phyloP scores from a whole-genome alignment of 2,329 filamentous ascomycete species.

The Penicillium glabrum region DNA sequence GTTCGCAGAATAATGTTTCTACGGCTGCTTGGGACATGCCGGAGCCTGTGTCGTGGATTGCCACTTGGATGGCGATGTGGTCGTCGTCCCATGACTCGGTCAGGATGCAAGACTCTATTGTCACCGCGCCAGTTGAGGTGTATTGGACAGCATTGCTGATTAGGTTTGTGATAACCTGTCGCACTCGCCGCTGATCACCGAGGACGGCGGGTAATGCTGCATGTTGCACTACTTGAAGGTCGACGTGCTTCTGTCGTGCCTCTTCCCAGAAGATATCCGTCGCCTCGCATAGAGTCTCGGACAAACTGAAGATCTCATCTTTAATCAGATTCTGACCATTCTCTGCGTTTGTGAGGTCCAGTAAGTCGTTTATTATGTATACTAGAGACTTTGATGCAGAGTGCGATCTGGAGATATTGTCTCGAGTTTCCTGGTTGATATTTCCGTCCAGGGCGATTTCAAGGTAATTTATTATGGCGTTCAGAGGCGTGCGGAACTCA shows the following conservation, averaged over 20 bases:
- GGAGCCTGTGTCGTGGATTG: constrained; percentile 70
- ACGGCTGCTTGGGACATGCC: constrained; percentile 61
- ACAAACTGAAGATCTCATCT: constrained; percentile 74
- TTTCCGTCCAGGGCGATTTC: constrained; percentile 82
- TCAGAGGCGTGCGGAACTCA: constrained; percentile 83
- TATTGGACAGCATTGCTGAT: constrained; percentile 86
- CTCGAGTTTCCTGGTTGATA: constrained; percentile 76
- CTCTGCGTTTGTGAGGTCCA: constrained; percentile 84
- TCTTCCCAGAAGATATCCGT: constrained; percentile 74
- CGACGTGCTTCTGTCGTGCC: constrained; percentile 70
- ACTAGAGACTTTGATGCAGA: constrained; percentile 88
- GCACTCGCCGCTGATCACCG: constrained; percentile 75
- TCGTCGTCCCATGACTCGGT: constrained; percentile 47
- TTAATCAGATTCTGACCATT: constrained; percentile 76
- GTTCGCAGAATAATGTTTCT: constrained; percentile 60
- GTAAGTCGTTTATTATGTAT: constrained; percentile 86
- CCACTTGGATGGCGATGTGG: constrained; percentile 68
- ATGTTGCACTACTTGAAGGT: constrained; percentile 67
- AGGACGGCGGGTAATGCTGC: constrained; percentile 70
- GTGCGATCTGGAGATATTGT: constrained; percentile 79
- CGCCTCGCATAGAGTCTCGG: constrained; percentile 69
- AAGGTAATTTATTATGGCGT: constrained; percentile 92
- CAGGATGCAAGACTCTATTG: constrained; percentile 65
- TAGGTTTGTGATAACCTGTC: constrained; percentile 78
- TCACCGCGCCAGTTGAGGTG: constrained; percentile 67